phyloP scores from a whole-genome alignment of 2,329 filamentous ascomycete genomes.

The Penicillium sp. region DNA sequence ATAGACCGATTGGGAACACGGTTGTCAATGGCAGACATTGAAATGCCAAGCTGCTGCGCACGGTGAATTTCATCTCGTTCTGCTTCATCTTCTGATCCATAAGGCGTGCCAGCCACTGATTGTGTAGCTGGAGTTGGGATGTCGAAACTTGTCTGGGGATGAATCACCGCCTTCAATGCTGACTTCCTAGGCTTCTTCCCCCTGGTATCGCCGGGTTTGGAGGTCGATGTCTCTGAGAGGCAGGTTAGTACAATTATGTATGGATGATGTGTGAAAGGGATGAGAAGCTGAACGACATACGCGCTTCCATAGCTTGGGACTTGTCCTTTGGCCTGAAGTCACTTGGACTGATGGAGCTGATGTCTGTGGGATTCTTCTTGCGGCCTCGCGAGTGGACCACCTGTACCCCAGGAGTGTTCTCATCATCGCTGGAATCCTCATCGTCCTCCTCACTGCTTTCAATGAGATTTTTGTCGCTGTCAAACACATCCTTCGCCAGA shows the following conservation, averaged over 20 bases:
- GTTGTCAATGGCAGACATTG: constrained; percentile 72
- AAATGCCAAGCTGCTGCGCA: constrained; percentile 80
- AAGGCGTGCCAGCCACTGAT: constrained; percentile 57
- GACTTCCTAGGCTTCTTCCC: constrained; percentile 39
- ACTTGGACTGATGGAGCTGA: constrained; percentile 28
- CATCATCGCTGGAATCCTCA: constrained; percentile 61
- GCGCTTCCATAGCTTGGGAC: constrained; percentile 74
- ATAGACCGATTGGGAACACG: constrained; percentile 79
- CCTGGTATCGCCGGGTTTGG: constrained; percentile 35
- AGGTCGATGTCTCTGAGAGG: constrained; percentile 8
- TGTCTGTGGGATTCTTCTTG: constrained; percentile 30
- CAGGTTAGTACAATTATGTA: constrained; percentile 1
- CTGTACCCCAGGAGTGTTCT: constrained; percentile 38
- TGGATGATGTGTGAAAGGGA: not conserved
- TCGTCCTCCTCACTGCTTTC: constrained; percentile 67
- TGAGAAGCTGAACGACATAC: constrained; percentile 45
- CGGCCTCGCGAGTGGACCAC: constrained; percentile 26
- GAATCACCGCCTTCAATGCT: constrained; percentile 56
- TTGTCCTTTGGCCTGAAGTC: constrained; percentile 37
- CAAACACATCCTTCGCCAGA: constrained; percentile 69
- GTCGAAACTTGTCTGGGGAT: constrained; percentile 85
- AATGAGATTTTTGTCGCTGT: constrained; percentile 63
- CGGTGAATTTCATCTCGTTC: constrained; percentile 81
- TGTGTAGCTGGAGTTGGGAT: constrained; percentile 56
- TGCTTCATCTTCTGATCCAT: constrained; percentile 83